phyloP scores from a whole-genome alignment of 331 rosid species.

The Malus hybrid region DNA sequence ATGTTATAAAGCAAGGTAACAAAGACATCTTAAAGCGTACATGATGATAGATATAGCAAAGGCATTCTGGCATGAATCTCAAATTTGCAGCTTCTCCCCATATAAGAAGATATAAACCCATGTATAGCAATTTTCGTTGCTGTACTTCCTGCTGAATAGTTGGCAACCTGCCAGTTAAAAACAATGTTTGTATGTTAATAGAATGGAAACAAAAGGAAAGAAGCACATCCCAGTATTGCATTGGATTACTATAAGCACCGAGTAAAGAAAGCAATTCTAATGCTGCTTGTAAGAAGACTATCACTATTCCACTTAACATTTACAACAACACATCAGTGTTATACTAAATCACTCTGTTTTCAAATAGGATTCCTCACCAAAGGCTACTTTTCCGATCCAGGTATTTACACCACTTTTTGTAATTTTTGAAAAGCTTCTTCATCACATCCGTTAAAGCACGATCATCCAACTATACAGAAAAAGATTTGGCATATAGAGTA shows the following conservation, averaged over 20 bases:
- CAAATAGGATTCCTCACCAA: constrained; percentile 51
- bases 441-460: constrained; percentile 70
- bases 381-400: constrained; percentile 98
- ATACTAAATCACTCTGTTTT: neutral
- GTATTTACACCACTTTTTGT: constrained; percentile 92
- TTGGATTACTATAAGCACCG: neutral
- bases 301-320: neutral
- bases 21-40: constrained; percentile 29
- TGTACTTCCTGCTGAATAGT: constrained; percentile 93
- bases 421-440: constrained; percentile 90
- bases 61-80: constrained; percentile 99
- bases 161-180: constrained; percentile 66
- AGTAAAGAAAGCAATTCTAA: neutral
- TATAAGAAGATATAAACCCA: constrained; percentile 95
- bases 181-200: neutral
- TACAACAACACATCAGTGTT: neutral
- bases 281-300: neutral
- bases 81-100: constrained; percentile 99
- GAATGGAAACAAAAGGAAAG: neutral
- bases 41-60: constrained; percentile 95
- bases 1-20: no score
- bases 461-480: constrained; percentile 65
- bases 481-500: neutral
- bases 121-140: constrained; percentile 81
- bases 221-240: neutral